Evolutionary conservation across 192 early-diverging fungal species (phyloP).

Genomic region (Backusella mclennaniae): DNA sequence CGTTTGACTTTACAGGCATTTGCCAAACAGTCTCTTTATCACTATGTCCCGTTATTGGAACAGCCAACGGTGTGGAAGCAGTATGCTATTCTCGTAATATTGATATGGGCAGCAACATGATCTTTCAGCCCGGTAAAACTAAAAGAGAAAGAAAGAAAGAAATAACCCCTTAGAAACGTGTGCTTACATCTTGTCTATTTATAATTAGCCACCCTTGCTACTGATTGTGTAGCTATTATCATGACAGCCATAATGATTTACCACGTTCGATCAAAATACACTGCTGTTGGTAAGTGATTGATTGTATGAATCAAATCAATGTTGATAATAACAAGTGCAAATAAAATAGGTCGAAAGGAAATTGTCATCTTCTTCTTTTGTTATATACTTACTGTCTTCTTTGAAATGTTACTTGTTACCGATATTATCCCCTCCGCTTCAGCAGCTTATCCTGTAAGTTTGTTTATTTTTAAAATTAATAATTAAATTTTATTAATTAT

Average conservation of each 20-base stretch:
- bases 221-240: constrained; percentile 86
- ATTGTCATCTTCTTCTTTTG: constrained; percentile 91
- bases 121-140: constrained; percentile 84
- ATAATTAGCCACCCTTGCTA: constrained; percentile 79
- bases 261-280: constrained; percentile 97
- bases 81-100: constrained; percentile 96
- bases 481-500: not conserved
- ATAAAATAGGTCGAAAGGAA: constrained; percentile 73
- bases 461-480: constrained; percentile 1
- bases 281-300: constrained; percentile 76
- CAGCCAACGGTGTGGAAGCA: constrained; percentile 74
- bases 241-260: constrained; percentile 99
- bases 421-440: constrained; percentile 75
- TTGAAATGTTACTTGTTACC: constrained; percentile 75
- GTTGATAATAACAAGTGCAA: constrained; percentile 15
- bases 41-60: constrained; percentile 88
- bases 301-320: not conserved
- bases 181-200: not conserved
- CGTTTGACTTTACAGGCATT: constrained; percentile 89
- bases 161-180: too few species aligned
- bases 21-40: constrained; percentile 83
- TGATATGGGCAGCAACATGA: constrained; percentile 74
- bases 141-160: not conserved
- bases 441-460: constrained; percentile 59
- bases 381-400: constrained; percentile 69